Base-by-base conservation (phyloP, 495 filamentous ascomycete species). In the Aspergillus saccharolyticus region DNA sequence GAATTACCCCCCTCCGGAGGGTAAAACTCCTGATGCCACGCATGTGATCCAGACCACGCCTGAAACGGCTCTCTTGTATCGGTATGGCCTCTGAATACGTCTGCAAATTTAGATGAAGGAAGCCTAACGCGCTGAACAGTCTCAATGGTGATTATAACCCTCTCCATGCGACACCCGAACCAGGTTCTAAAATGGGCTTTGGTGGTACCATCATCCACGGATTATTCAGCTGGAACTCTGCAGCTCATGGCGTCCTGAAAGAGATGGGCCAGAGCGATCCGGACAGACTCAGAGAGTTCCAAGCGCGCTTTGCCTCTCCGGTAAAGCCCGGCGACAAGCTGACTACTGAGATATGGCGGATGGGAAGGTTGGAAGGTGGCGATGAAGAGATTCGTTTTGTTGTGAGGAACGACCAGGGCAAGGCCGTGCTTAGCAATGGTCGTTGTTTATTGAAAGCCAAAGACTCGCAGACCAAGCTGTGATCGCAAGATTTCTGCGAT, bases 121-220 rank as follows among this genome's bases (percentile, higher is more conserved):
- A 2, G 25, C 43, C 53, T 63, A 53, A 66, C 43, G 12, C 19
- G 15, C 14, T 22, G 19, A 14, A 20, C 45, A 73, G 86, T 46
- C 80, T 96, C 33, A 94, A 96, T 60, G 91, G 90, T 63, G 91
- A 95, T 71, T 96, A 95, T 70, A 95, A 95, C 75, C 91, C 90
- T 21, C 84, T 96, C 46, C 90, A 96, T 66, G 89, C 89, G 8
- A 87, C 85, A 24, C 91, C 90, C 14, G 88, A 87, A 70, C 89
- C 91, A 0, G 89, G 90, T 44, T 73, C 80, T 70, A 88, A 90
- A 75, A 93, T 96, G 89, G 90, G 91, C 22, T 96, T 95, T 66
- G 89, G 89, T 4, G 90, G 91, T 43, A 80, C 83, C 56, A 96
- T 95, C 66, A 91, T 95, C 68, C 91, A 96, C 72, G 91, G 91